phyloP scores from a whole-genome alignment of 2,329 filamentous ascomycete genomes.

The Xylaria sp. region DNA sequence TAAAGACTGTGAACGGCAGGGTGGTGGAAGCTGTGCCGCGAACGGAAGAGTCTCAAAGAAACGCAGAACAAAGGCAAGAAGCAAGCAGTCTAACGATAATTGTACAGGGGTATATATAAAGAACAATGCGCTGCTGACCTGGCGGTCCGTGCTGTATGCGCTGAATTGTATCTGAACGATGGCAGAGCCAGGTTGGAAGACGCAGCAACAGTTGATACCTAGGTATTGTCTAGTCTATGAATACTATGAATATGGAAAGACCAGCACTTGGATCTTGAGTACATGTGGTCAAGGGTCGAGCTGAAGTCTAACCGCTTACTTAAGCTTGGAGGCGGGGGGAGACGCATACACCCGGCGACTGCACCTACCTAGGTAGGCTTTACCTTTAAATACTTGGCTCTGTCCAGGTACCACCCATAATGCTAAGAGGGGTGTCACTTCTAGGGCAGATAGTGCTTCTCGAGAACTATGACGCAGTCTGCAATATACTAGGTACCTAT shows the following conservation, averaged over 20 bases:
- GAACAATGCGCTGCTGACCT: constrained; percentile 33
- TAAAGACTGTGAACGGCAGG: constrained; percentile 38
- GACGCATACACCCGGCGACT: neutral
- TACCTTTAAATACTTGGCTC: no score
- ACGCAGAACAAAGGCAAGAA: constrained; percentile 23
- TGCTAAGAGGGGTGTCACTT: no score
- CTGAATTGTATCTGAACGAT: constrained; percentile 33
- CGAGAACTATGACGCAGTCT: no score
- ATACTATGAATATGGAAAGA: neutral
- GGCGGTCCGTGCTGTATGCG: constrained; percentile 25
- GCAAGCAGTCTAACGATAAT: constrained; percentile 21
- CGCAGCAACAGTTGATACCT: constrained; percentile 1
- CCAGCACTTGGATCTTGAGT: neutral
- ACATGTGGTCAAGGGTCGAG: constrained; percentile 6
- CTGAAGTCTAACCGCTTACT: constrained; percentile 18
- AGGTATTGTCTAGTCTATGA: neutral
- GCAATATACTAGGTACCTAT: no score
- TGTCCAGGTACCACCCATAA: no score
- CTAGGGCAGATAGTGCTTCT: no score
- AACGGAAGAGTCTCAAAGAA: constrained; percentile 36
- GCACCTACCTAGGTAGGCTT: neutral
- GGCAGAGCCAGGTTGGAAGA: constrained; percentile 4
- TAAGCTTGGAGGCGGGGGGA: constrained; percentile 9
- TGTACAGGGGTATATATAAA: constrained; percentile 33
- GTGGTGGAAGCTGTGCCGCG: constrained; percentile 23